These are phyloP conservation scores for Candida anglica DNA, from an alignment of 805 yeast species.

Conservation along the genomic window DNA sequence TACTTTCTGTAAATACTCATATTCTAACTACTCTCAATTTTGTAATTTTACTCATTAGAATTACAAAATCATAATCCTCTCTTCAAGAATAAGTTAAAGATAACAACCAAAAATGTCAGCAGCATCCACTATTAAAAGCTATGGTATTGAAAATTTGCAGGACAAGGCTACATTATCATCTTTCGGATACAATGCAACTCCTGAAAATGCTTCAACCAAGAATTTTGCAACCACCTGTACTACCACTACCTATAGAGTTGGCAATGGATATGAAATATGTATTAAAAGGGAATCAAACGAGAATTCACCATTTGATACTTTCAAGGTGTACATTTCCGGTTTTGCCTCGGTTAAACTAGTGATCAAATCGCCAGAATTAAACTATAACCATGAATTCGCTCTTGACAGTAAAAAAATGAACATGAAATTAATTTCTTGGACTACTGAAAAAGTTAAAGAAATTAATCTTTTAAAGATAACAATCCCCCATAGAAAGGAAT, in stretches of 20 bases:
- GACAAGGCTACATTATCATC: too few relatives aligned
- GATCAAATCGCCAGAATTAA: not conserved
- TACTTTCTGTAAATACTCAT: too few relatives aligned
- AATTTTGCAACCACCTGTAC: too few relatives aligned
- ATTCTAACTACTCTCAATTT: too few relatives aligned
- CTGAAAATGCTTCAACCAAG: too few relatives aligned
- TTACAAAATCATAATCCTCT: too few relatives aligned
- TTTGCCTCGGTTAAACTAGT: not conserved
- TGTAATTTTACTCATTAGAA: too few relatives aligned
- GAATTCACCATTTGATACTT: slow-evolving; percentile 1
- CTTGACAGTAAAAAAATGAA: not conserved
- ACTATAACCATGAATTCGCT: not conserved
- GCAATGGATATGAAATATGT: slow-evolving; percentile 2
- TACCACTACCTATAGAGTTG: slow-evolving; percentile 3
- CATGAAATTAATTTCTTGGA: slow-evolving; percentile 1
- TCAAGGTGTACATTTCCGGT: slow-evolving; percentile 1
- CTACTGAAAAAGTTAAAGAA: not conserved
- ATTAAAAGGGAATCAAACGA: slow-evolving; percentile 2
- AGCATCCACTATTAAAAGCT: too few relatives aligned
- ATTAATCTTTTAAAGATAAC: slow-evolving; percentile 1
- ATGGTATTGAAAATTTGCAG: too few relatives aligned
- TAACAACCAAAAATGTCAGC: too few relatives aligned
- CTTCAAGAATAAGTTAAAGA: too few relatives aligned
- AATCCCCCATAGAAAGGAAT: slow-evolving; percentile 1
- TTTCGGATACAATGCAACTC: too few relatives aligned